A percentile compares a stretch with the other conserved stretches of the same genome.
Conservation (phyloP, 345 rosid species). For the Acer campestre region DNA sequence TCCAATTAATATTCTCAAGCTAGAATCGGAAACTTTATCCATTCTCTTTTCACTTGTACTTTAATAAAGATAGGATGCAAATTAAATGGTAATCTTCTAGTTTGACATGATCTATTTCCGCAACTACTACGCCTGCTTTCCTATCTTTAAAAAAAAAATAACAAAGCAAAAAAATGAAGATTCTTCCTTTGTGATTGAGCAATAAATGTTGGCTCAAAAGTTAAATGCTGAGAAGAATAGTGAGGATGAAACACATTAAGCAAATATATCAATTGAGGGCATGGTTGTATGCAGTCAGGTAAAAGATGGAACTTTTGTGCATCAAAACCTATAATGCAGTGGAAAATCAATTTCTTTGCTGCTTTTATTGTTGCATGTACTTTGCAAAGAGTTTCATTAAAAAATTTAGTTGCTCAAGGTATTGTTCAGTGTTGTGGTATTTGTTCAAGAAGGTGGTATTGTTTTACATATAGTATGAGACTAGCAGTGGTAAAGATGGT, state of each 20-base stretch:
- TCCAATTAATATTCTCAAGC: neutral
- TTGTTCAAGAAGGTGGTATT: neutral
- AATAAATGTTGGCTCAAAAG: neutral
- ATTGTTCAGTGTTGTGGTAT: neutral
- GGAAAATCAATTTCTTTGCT: neutral
- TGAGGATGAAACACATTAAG: neutral
- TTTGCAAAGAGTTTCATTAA: neutral
- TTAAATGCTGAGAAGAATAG: neutral
- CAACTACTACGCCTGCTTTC: neutral
- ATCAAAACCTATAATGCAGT: neutral
- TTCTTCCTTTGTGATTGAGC: neutral
- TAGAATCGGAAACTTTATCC: neutral
- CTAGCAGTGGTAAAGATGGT: too few relatives aligned
- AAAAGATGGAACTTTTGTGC: neutral
- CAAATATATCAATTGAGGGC: neutral
- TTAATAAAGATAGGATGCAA: neutral
- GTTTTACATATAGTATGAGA: too few relatives aligned
- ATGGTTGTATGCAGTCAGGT: neutral
- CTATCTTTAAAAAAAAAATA: neutral
- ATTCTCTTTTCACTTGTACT: neutral
- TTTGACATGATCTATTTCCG: neutral
- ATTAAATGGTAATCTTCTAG: neutral
- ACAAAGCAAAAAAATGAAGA: neutral
- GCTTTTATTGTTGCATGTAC: neutral
- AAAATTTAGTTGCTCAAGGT: neutral